Base-by-base conservation (phyloP, 1,284 basidiomycete genomes). In the Exobasidium cylindrosporum region DNA sequence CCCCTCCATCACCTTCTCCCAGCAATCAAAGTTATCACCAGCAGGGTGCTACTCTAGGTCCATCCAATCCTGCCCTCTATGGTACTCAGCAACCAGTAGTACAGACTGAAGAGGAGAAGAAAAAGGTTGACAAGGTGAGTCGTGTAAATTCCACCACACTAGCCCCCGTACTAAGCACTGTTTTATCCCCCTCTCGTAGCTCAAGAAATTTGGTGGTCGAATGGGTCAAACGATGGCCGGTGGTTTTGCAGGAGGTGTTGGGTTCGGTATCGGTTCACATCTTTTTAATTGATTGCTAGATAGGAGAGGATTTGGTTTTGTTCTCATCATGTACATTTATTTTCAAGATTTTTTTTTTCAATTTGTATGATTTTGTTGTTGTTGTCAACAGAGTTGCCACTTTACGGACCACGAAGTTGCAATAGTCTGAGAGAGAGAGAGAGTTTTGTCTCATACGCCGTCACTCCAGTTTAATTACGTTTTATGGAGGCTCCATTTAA, bases 181-280 rank as follows among this genome's bases (percentile, higher is more conserved):
- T 50, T 26, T 50, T 13, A 4, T 50, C 26, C 4, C 13, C 47
- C 13, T 50, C 14, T 28, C 4, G 13, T 50, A 50, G 47, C n/a
- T 50, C 13, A 50, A 50, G 26, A 50, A 50, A 28, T 50, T 50
- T 28, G 47, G 21, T 5, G 47, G 47, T 50, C 47, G 47, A 24
- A 50, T 50, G 47, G 47, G 47, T 5, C 21, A 50, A 13, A 50
- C 47, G 13, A 50, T 50, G 47, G 47, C 47, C 4, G 47, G 47
- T 24, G 47, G 47, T 28, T 50, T 50, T 4, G 47, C 47, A 24
- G 47, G 47, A 21, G 35, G 35, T 40, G 35, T 10, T 40, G 35
- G 35, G 7, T 40, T 40, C 35, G 47, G 47, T 7, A 50, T 50
- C 47, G 47, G 29, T 7, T 50, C 47, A 7, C 47, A 24, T 50